Base-by-base conservation (phyloP, 441 rosid genomes). In the Erodium chrysanthum region DNA sequence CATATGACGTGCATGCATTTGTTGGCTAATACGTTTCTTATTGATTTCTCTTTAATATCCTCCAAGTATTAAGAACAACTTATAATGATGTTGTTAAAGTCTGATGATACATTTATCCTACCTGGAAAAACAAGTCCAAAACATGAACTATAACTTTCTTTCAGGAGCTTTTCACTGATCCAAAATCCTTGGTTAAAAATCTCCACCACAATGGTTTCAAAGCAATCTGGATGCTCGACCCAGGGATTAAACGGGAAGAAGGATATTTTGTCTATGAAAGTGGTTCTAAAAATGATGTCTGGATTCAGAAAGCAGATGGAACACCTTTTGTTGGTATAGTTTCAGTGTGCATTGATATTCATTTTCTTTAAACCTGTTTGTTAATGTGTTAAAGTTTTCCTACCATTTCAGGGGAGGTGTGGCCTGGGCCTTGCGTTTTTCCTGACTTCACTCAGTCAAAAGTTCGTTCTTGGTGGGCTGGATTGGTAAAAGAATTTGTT, bases 191-290 rank as follows among this genome's bases (percentile, higher is more conserved):
- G 79, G 86, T 75, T 20, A 65, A 84, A 66, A 73, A 80, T 78
- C 96, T 94, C 70, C 88, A 83, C 72, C 66, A 68, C 67, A 78
- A 54, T 37, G 96, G 97, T 65, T 86, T 89, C 80, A 94, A 91
- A 83, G 97, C 92, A 35, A 80, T 94, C 63, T 94, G 97, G 98
- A 94, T 94, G 96, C 96, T 91, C 62, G 96, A 93, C 76, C 98
- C 97, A 29, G 97, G 98, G 62, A 88, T 91, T 72, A 93, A 93
- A 75, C 74, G 65, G 4, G 98, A 93, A 75, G 85, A 89, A 48
- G 92, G 91, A 35, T 91, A 88, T 72, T 71, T 69, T 78, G 75
- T 84, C 64, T 86, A 88, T 70, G 92, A 89, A 71, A 88, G 88
- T 70, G 98, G 96, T 61, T 76, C 83, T 67, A 66, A 79, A 76